Evolutionary conservation across 2,329 filamentous ascomycete genomes (phyloP).

Genomic region (Penicillium sp.): DNA sequence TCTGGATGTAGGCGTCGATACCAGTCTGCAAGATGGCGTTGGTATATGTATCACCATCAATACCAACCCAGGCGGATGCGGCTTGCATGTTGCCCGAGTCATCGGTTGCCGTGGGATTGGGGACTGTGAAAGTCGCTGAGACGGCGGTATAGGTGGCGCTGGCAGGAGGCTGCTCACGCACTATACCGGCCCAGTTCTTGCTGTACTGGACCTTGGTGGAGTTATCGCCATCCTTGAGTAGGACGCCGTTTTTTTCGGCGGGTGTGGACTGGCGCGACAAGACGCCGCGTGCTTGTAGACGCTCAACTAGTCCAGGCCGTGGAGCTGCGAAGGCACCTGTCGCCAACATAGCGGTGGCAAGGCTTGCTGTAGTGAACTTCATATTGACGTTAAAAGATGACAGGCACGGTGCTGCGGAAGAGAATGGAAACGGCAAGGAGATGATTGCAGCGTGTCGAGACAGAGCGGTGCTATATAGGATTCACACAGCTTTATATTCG

Average conservation of each 20-base stretch:
- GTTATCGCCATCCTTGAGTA: constrained; percentile 12
- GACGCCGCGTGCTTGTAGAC: constrained; percentile 29
- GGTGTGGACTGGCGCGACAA: constrained; percentile 29
- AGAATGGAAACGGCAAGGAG: neutral
- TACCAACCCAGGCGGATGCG: constrained; percentile 61
- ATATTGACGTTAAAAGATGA: constrained; percentile 20
- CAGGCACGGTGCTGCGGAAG: neutral
- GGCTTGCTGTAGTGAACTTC: constrained; percentile 26
- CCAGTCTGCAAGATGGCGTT: constrained; percentile 59
- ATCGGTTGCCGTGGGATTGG: constrained; percentile 47
- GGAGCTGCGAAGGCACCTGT: constrained; percentile 30
- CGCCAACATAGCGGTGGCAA: constrained; percentile 26
- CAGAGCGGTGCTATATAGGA: neutral
- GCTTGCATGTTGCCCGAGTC: constrained; percentile 44
- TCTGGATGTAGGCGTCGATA: constrained; percentile 55
- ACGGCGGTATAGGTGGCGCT: constrained; percentile 51
- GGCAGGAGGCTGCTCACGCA: constrained; percentile 46
- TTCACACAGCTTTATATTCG: constrained; percentile 12
- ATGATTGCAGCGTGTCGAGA: neutral
- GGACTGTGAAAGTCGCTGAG: constrained; percentile 52
- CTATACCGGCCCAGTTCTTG: constrained; percentile 61
- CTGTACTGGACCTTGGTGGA: constrained; percentile 50
- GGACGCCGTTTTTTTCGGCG: constrained; percentile 12
- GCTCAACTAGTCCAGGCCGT: constrained; percentile 27
- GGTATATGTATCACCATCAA: constrained; percentile 60